Percentiles rank a stretch among this genome's conserved stretches.
phyloP scores from a whole-genome alignment of 805 yeast species.

The Spathaspora boniae region DNA sequence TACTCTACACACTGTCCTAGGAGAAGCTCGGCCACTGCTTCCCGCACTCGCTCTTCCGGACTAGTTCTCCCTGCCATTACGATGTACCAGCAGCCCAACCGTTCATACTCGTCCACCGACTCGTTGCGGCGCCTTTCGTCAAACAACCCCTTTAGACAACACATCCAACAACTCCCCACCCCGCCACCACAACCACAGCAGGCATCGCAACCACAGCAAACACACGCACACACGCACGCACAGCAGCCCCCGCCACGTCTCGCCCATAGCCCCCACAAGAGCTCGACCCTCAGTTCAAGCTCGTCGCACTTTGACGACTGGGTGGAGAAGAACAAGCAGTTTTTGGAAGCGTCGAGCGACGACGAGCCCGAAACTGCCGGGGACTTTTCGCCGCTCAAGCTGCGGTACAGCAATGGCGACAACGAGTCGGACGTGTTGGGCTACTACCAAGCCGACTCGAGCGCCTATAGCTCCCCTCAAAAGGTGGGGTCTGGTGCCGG shows the following conservation, averaged over 20 bases:
- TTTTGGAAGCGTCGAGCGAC: conserved; percentile 40
- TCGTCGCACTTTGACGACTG: conserved; percentile 50
- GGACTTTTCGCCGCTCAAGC: too few relatives aligned
- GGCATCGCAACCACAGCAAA: conserved; percentile 2
- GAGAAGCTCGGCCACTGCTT: too few relatives aligned
- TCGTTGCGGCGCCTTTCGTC: conserved; percentile 50
- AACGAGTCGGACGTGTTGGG: conserved; percentile 5
- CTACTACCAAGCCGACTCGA: too few relatives aligned
- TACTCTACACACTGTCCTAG: too few relatives aligned
- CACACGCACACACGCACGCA: conserved; percentile 10
- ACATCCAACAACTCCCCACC: conserved; percentile 12
- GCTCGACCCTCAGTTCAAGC: conserved; percentile 9
- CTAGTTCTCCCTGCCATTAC: too few relatives aligned
- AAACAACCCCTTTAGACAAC: conserved; percentile 69
- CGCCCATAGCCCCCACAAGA: conserved; percentile 3
- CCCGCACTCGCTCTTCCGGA: too few relatives aligned
- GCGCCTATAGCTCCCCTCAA: too few relatives aligned
- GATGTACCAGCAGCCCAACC: conserved; percentile 42
- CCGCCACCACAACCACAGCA: conserved; percentile 5
- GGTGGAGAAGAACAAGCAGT: conserved; percentile 46
- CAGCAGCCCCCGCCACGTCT: conserved; percentile 7
- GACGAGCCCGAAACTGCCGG: too few relatives aligned
- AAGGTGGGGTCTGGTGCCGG: too few relatives aligned
- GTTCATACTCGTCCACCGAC: conserved; percentile 30
- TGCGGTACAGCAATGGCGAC: too few relatives aligned